These are phyloP conservation scores for Oenanthe javanica DNA, from an alignment of 140 eudicot species.

Conservation along the genomic window DNA sequence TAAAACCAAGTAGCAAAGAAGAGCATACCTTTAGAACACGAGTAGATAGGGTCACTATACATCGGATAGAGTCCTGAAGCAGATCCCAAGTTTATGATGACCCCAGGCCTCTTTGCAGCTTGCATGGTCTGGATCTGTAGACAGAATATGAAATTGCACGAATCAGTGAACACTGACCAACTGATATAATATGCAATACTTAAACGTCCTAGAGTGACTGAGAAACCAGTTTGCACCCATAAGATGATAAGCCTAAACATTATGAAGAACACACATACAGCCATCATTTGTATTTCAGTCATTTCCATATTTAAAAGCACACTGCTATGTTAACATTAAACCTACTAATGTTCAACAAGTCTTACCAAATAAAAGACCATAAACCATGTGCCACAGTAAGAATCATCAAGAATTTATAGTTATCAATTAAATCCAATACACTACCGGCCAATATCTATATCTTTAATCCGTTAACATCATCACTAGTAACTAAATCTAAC, in stretches of 20 bases:
- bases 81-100: slow-evolving; percentile 69
- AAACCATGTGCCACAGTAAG: background rate
- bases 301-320: background rate
- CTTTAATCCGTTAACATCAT: background rate
- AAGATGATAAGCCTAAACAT: background rate
- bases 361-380: background rate
- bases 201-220: background rate
- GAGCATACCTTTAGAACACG: slow-evolving; percentile 70
- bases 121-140: slow-evolving; percentile 67
- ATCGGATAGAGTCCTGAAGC: slow-evolving; percentile 89
- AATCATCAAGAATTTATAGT: background rate
- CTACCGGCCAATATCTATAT: background rate
- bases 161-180: background rate
- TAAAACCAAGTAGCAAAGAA: slow-evolving; percentile 7
- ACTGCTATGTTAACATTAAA: background rate
- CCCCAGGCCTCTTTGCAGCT: slow-evolving; percentile 68
- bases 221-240: background rate
- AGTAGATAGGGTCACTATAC: slow-evolving; percentile 66
- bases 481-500: background rate
- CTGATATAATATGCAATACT: background rate
- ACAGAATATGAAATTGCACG: background rate
- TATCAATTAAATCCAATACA: background rate
- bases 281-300: background rate
- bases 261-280: background rate
- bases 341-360: background rate